Evolutionary conservation across 2,329 filamentous ascomycete species (phyloP).

Genomic region (Aspergillus sclerotialis): DNA sequence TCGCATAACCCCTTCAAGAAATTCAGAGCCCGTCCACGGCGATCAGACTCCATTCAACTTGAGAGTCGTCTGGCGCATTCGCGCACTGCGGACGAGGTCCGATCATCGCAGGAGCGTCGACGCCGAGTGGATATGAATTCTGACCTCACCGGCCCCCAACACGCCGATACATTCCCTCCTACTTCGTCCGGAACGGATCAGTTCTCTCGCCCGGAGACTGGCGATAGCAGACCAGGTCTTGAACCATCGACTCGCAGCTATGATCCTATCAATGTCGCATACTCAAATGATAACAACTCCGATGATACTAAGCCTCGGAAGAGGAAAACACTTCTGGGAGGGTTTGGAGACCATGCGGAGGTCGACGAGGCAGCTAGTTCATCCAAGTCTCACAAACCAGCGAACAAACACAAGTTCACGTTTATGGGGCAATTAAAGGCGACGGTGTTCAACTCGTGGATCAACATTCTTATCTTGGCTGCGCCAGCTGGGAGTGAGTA

Average conservation of each 20-base stretch:
- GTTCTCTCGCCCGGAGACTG: slow-evolving; percentile 6
- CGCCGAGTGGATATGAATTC: slow-evolving; percentile 18
- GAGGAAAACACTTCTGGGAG: slow-evolving; percentile 16
- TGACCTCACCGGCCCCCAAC: slow-evolving; percentile 15
- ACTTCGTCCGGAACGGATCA: slow-evolving; percentile 16
- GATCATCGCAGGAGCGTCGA: slow-evolving; percentile 14
- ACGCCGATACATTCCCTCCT: slow-evolving; percentile 20
- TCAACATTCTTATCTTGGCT: slow-evolving; percentile 73
- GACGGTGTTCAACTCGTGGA: slow-evolving; percentile 74
- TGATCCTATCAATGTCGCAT: slow-evolving; percentile 24
- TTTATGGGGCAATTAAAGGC: slow-evolving; percentile 45
- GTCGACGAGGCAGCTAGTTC: background rate
- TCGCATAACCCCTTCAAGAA: slow-evolving; percentile 38
- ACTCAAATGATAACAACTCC: slow-evolving; percentile 9
- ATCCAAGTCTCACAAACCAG: background rate
- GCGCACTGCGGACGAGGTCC: slow-evolving; percentile 18
- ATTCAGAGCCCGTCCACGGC: slow-evolving; percentile 21
- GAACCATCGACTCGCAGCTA: slow-evolving; percentile 21
- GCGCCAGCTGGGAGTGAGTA: slow-evolving; percentile 63
- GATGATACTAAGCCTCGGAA: slow-evolving; percentile 15
- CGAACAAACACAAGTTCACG: slow-evolving; percentile 30
- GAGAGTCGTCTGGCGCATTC: slow-evolving; percentile 18
- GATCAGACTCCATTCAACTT: slow-evolving; percentile 22
- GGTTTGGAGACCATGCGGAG: slow-evolving; percentile 6
- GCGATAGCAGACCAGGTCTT: slow-evolving; percentile 8